Conservation (phyloP, 176 grass and related monocot species). For the Otatea glauca region DNA sequence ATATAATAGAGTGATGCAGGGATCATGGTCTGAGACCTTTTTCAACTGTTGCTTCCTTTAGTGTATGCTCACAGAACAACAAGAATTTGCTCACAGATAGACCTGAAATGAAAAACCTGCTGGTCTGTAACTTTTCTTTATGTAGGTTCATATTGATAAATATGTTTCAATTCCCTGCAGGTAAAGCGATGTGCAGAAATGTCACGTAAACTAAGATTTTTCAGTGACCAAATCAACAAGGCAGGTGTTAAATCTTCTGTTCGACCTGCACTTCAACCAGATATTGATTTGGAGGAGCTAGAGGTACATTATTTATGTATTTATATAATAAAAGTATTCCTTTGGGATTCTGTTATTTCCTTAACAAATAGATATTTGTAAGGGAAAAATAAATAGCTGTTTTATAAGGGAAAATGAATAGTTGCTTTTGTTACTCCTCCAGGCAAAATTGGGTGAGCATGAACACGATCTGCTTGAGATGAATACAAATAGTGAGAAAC, state of each 20-base stretch:
- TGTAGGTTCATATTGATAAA: conserved; percentile 20
- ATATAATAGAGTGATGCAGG: not conserved
- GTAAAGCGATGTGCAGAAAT: conserved; percentile 95
- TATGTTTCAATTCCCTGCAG: conserved; percentile 33
- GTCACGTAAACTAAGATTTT: conserved; percentile 91
- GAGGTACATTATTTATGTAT: conserved; percentile 63
- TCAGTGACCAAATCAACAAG: conserved; percentile 89
- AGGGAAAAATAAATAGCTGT: conserved; percentile 14
- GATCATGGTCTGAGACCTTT: not conserved
- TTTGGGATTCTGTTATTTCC: conserved; percentile 27
- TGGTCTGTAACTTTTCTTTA: conserved; percentile 14
- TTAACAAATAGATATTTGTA: conserved; percentile 30
- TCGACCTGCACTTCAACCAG: conserved; percentile 72
- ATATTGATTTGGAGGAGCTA: conserved; percentile 93
- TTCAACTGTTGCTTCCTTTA: conserved; percentile 15
- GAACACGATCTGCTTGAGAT: conserved; percentile 96
- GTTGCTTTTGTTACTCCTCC: conserved; percentile 38
- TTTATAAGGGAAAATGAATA: conserved; percentile 3
- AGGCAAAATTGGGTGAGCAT: conserved; percentile 86
- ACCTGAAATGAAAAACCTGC: not conserved
- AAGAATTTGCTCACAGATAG: not conserved
- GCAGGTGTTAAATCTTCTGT: conserved; percentile 68
- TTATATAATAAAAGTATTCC: conserved; percentile 1
- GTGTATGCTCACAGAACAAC: not conserved
- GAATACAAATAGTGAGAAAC: conserved; percentile 84